Evolutionary conservation across 2,329 filamentous ascomycete genomes (phyloP).

Genomic region (Aspergillus thermomutatus): DNA sequence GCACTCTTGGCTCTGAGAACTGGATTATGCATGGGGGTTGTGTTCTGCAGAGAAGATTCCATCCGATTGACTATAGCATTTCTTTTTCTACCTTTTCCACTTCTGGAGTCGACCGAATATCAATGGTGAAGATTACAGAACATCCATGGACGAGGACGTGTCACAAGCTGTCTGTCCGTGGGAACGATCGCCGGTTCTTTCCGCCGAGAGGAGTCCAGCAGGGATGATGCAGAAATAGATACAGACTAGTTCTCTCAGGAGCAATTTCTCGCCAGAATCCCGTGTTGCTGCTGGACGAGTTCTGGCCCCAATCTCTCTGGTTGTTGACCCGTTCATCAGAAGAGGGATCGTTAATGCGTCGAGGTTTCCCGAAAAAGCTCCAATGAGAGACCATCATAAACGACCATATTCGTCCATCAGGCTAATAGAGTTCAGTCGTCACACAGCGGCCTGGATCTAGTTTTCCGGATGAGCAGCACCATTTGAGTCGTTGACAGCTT

Average conservation of each 20-base stretch:
- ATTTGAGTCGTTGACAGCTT: neutral
- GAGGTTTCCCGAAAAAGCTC: neutral
- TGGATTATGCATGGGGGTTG: neutral
- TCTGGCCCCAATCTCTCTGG: neutral
- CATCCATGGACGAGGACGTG: neutral
- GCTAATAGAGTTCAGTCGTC: neutral
- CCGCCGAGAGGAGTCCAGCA: neutral
- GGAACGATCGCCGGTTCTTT: neutral
- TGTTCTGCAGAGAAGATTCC: neutral
- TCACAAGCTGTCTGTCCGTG: neutral
- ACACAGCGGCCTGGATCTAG: neutral
- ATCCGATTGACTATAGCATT: neutral
- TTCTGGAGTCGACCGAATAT: too few relatives aligned
- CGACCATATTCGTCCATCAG: neutral
- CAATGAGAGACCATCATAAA: neutral
- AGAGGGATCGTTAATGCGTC: neutral
- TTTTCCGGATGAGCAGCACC: neutral
- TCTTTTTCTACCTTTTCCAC: neutral
- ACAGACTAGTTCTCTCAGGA: neutral
- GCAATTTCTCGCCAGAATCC: neutral
- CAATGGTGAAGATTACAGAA: too few relatives aligned
- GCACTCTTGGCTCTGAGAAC: too few relatives aligned
- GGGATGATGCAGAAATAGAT: neutral
- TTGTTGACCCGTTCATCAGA: neutral
- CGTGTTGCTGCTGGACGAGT: neutral